Evolutionary conservation across 2,329 filamentous ascomycete species (phyloP), one percentile per base, ranked within the genome.

Genomic region (Stemphylium lycopersici): DNA sequence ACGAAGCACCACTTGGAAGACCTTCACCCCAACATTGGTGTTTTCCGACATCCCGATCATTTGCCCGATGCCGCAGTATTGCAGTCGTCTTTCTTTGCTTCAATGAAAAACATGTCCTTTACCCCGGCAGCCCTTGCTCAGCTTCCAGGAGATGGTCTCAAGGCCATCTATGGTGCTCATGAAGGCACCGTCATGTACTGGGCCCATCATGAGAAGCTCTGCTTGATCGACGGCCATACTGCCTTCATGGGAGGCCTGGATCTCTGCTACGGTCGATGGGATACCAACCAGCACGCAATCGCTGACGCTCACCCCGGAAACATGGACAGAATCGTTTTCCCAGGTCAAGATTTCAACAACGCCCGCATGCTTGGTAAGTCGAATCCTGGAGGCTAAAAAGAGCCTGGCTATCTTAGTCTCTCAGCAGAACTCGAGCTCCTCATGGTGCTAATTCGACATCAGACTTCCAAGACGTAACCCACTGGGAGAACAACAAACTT

Each of bases 231-330:
- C 71, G 85, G 88, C n/a, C 81, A 81, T 8, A 80, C 88, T 51
- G 91, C 88, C 2, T 96, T 97, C 71, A 96, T 96, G 92, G 92
- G 91, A 44, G 93, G 92, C 16, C 79, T 96, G 1, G 92, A 96
- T 75, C 81, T 96, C 67, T 96, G 76, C 71, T 96, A 92, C 67
- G 92, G 92, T 32, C 84, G 92, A 69, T 96, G 90, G 72, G 92
- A 96, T 66, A 96, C 90, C 6, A 90, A 90, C 73, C 87, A 88
- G 79, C 93, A 97, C 72, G 85, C 90, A 1, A 91, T 96, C 59
- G 85, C 91, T 3, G 91, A 96, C 75, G 87, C 87, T 12, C 92
- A 96, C 70, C 91, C 91, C 0, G 85, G 85, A 3, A 84, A 96
- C 71, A 72, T 96, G 20, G 85, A 91, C 54, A 79, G 84, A 22